These are phyloP conservation scores for Leersia perrieri DNA, from an alignment of 176 grass and related monocot species.

Conservation along the genomic window DNA sequence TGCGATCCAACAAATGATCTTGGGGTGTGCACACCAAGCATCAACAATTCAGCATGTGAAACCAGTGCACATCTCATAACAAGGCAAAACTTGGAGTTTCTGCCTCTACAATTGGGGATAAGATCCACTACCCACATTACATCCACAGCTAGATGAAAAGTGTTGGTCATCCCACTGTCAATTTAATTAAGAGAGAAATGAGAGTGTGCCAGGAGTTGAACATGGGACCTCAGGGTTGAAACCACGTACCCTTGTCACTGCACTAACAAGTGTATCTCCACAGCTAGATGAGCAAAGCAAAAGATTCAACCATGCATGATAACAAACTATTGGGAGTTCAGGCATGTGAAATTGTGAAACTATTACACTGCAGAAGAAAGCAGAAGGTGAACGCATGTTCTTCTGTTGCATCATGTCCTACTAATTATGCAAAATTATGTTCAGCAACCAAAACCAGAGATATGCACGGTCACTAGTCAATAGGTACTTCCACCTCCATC, in stretches of 20 bases:
- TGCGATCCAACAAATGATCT: too few species aligned
- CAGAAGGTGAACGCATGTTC: not conserved
- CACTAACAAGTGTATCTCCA: too few species aligned
- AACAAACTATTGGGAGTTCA: not conserved
- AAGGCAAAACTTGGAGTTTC: not conserved
- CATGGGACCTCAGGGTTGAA: too few species aligned
- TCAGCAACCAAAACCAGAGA: not conserved
- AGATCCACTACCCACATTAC: not conserved
- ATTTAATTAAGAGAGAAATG: too few species aligned
- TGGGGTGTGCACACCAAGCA: not conserved
- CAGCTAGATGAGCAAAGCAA: not conserved
- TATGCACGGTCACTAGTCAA: conserved; percentile 33
- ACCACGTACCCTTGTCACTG: too few species aligned
- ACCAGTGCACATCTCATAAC: not conserved
- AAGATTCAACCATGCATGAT: not conserved
- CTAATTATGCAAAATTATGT: not conserved
- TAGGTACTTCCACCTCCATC: conserved; percentile 70
- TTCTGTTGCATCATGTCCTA: not conserved
- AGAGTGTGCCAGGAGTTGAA: too few species aligned
- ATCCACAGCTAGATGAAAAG: not conserved
- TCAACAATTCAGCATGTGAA: not conserved
- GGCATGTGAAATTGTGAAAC: not conserved
- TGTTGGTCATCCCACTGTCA: too few species aligned
- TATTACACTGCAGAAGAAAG: not conserved
- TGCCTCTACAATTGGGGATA: not conserved